These are phyloP conservation scores for Chlorella sorokiniana DNA, from an alignment of 139 green algal genomes.

Conservation along the genomic window DNA sequence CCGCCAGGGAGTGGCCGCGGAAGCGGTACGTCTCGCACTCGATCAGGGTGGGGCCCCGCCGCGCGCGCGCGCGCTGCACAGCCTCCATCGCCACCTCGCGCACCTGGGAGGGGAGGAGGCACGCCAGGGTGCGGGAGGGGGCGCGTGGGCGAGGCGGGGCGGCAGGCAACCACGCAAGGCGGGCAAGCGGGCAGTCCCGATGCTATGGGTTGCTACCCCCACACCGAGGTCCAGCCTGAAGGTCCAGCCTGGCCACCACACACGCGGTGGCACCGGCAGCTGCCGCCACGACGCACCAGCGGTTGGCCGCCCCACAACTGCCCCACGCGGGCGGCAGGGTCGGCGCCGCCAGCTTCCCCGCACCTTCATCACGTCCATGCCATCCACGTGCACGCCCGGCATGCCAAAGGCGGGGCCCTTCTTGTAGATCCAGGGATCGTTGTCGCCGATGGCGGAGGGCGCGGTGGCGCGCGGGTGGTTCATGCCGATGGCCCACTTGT, in stretches of 20 bases:
- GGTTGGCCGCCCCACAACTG: no score
- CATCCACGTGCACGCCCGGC: slow-evolving; percentile 94
- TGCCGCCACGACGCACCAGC: no score
- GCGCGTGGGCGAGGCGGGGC: no score
- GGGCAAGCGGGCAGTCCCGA: no score
- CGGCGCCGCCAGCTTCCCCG: not conserved
- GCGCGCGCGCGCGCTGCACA: slow-evolving; percentile 82
- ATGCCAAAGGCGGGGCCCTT: slow-evolving; percentile 97
- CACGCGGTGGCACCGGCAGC: no score
- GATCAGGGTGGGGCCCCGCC: slow-evolving; percentile 96
- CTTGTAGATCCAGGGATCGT: slow-evolving; percentile 95
- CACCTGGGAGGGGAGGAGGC: slow-evolving; percentile 49
- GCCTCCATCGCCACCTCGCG: slow-evolving; percentile 86
- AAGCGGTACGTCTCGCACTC: slow-evolving; percentile 98
- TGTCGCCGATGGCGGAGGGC: slow-evolving; percentile 57
- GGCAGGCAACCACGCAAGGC: no score
- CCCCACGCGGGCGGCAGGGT: no score
- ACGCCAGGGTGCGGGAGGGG: not conserved
- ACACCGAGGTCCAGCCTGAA: no score
- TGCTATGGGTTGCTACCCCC: no score
- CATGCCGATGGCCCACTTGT: slow-evolving; percentile 99
- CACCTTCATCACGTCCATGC: slow-evolving; percentile 98
- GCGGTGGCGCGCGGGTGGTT: slow-evolving; percentile 42
- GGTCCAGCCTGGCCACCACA: no score
- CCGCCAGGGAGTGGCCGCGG: slow-evolving; percentile 95